Evolutionary conservation across 345 rosid genomes (phyloP).

Genomic region (Jatropha curcas): DNA sequence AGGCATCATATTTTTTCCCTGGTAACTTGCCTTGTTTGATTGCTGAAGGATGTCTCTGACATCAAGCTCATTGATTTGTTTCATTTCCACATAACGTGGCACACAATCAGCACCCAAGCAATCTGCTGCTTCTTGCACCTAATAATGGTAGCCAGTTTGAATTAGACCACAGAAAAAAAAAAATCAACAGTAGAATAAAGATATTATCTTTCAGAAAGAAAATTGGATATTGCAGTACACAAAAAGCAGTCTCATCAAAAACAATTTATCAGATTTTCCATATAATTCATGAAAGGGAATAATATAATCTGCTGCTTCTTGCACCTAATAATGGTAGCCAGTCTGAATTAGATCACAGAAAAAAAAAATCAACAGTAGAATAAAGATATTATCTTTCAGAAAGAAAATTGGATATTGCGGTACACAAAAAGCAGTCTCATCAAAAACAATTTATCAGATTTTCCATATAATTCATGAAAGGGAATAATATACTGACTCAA

Average conservation of each 20-base stretch:
- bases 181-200: background rate
- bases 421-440: background rate
- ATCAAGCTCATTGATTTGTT: conserved; percentile 57
- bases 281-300: too few species aligned
- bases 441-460: background rate
- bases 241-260: background rate
- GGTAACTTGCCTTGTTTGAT: conserved; percentile 55
- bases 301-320: conserved; percentile 93
- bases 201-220: background rate
- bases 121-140: conserved; percentile 97
- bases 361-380: background rate
- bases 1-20: background rate
- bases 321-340: conserved; percentile 51
- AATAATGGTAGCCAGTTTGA: background rate
- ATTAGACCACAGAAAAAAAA: background rate
- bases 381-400: background rate
- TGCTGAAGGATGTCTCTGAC: conserved; percentile 39
- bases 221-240: background rate
- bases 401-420: background rate
- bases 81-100: conserved; percentile 69
- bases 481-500: background rate
- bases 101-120: conserved; percentile 83
- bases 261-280: background rate
- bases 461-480: background rate
- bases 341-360: background rate